Base-by-base conservation (phyloP, 768 basidiomycete species). In the Suillus fuscotomentosus region DNA sequence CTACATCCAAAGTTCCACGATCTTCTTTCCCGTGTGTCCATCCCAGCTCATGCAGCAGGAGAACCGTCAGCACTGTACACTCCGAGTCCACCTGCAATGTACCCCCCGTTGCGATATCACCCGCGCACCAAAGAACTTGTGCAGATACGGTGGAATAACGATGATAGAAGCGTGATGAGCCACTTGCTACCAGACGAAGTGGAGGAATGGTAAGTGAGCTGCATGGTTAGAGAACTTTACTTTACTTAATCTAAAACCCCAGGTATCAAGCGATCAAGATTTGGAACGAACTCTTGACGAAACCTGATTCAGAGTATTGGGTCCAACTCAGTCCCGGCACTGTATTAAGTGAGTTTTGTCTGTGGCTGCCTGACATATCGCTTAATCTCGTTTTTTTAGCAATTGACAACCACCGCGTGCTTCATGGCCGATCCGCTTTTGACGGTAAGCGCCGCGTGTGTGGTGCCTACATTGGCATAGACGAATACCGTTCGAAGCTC, bases 391-490 rank as follows among this genome's bases (percentile, higher is more conserved):
- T 50, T 50, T 41, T 39, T 43, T 10, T 70, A 94, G 94, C 95
- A 24, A 82, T 97, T 59, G 90, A 99, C 75, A 98, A 99, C 73
- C 91, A 97, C 76, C 86, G 97, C 24, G 93, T 98, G 14, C 80
- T 99, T 57, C 97, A 98, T 69, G 97, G 97, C 14, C 88, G 97
- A n/a, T 94, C 95, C 0, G 85, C 88, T 1, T 99, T 97, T 72
- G 83, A 86, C 14, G 97, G 97, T 13, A 86, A 86, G 74, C 86
- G 97, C 3, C 85, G 92, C 1, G 94, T 99, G 88, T 98, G 97
- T 71, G 97, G 97, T 3, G 97, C 97, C 0, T 99, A 99, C 73
- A 85, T 98, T 63, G 92, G 93, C 0, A 80, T 85, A 14, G 97
- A 99, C 73, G 97, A 99, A 73, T 98, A 89, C 74, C 83, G 84